Evolutionary conservation across 805 yeast genomes (phyloP), one percentile per base, ranked within the genome.

Genomic region (Tetrapisispora fleetii): DNA sequence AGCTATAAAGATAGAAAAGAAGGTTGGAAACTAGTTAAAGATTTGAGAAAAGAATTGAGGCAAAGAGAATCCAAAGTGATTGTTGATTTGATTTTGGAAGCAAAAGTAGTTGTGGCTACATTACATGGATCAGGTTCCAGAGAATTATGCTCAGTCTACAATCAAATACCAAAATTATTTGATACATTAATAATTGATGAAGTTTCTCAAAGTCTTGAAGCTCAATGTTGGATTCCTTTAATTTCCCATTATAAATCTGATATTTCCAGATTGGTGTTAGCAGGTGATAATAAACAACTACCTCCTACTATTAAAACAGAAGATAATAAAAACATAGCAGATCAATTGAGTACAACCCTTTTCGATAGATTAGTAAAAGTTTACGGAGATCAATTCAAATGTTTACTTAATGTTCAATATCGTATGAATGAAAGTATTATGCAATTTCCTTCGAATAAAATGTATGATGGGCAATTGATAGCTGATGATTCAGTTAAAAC

Each of bases 211-310:
- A 76, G 96, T 11, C 67, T 91, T 48, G 96, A 91, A 59, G 95
- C 97, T 1, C 95, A 91, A 55, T 89, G 97, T 58, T 90, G 97
- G 97, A 89, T 91, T 22, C 97, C 99, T 0, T 52, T 93, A 7
- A 72, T 88, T 3, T 75, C 77, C 37, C 91, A 85, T 57, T 66
- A 74, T 14, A 74, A 79, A 9, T 68, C 73, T 21, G 51, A 63
- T 38, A 64, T 78, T 39, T 72, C 73, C 35, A 74, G 80, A 47
- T 63, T 91, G 22, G 77, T 91, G 1, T 74, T 91, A 22, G 97
- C 98, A 0, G 99, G 99, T 46, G 99, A 91, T 62, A 84, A 90
- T 59, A 80, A 80, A 67, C 99, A 91, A 64, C 70, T 91, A 32
- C 91, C 98, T 0, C 97, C 99, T 2, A 87, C 96, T 0, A 76